Percentiles rank a stretch among this genome's conserved stretches.
phyloP scores from a whole-genome alignment of 371 early-diverging fungal species.

The Mortierella polycephala region DNA sequence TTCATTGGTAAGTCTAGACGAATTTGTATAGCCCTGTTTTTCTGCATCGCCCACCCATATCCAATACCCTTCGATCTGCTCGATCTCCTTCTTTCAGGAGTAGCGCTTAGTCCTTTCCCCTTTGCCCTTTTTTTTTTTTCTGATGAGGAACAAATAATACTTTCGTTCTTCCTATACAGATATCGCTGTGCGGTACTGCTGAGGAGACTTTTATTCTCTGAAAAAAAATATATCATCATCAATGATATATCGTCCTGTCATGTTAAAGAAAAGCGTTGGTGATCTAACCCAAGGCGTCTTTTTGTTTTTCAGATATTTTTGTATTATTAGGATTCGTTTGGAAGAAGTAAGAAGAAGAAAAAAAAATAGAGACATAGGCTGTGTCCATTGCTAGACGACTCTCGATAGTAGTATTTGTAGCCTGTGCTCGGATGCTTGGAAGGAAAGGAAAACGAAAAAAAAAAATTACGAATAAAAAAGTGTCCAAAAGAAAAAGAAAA shows the following conservation, averaged over 20 bases:
- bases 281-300: not conserved
- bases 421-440: no score
- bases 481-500: not conserved
- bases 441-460: no score
- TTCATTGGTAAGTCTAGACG: no score
- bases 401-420: no score
- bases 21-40: no score
- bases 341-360: not conserved
- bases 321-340: not conserved
- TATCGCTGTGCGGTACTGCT: slow-evolving; percentile 43
- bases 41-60: no score
- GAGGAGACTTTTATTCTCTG: slow-evolving; percentile 42
- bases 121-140: slow-evolving; percentile 7
- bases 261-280: not conserved
- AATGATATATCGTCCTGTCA: not conserved
- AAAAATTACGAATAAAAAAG: not conserved
- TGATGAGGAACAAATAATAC: slow-evolving; percentile 49
- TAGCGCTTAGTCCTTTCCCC: not conserved
- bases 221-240: slow-evolving; percentile 3
- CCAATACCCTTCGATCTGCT: no score
- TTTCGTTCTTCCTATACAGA: slow-evolving; percentile 55
- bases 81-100: no score
- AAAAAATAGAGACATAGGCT: not conserved
- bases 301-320: not conserved
- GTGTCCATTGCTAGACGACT: no score